Conservation (phyloP, 495 filamentous ascomycete genomes). For the Oidiodendron maius region DNA sequence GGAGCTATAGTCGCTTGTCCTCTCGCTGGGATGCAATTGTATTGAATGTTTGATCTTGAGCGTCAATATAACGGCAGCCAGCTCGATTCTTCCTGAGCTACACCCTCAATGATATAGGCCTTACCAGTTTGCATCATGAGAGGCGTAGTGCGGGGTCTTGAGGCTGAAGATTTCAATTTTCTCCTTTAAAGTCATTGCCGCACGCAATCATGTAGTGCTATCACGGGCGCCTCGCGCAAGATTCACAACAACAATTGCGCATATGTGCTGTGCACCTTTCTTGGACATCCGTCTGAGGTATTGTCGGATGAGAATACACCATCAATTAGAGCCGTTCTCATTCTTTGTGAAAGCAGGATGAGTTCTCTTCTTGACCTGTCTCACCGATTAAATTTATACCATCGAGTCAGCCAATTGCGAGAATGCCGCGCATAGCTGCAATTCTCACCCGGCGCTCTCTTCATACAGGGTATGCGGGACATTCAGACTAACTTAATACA, state of each 20-base stretch:
- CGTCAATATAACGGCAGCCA: constrained; percentile 43
- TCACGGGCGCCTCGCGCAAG: constrained; percentile 35
- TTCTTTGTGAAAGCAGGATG: too few species aligned
- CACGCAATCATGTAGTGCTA: constrained; percentile 23
- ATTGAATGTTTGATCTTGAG: constrained; percentile 34
- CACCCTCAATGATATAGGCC: constrained; percentile 47
- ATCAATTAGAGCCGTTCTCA: constrained; percentile 12
- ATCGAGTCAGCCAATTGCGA: constrained; percentile 77
- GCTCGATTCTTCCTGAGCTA: constrained; percentile 71
- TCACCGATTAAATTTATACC: constrained; percentile 70
- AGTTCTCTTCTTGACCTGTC: constrained; percentile 31
- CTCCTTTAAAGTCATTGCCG: constrained; percentile 82
- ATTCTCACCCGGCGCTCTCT: constrained; percentile 82
- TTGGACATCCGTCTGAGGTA: constrained; percentile 58
- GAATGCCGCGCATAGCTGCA: constrained; percentile 86
- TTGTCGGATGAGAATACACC: constrained; percentile 66
- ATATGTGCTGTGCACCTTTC: constrained; percentile 35
- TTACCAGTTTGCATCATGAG: constrained; percentile 38
- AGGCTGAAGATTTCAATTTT: constrained; percentile 63
- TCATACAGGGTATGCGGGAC: constrained; percentile 50
- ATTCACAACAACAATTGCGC: constrained; percentile 25
- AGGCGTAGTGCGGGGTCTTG: constrained; percentile 67
- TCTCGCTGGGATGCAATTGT: constrained; percentile 61
- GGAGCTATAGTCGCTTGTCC: constrained; percentile 66
- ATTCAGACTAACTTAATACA: constrained; percentile 56